A percentile compares a stretch with the other conserved stretches of the same genome.
Conservation (phyloP, 805 yeast species). For the Phaffomyces antillensis region DNA sequence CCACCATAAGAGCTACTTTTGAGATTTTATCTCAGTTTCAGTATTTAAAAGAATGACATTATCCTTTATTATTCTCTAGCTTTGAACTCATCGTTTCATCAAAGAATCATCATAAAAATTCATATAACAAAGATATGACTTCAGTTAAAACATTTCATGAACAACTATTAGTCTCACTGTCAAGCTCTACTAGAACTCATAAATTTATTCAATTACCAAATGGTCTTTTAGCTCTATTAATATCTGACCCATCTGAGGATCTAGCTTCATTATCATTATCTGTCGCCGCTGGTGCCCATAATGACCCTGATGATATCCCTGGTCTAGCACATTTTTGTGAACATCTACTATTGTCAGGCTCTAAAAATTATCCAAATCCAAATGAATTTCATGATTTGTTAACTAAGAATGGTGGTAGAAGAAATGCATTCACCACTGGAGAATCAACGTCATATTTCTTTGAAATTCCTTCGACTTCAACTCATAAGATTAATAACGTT, state of each 20-base stretch:
- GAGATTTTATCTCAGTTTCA: not conserved
- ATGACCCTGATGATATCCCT: slow-evolving; percentile 61
- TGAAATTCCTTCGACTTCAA: slow-evolving; percentile 44
- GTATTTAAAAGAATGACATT: not conserved
- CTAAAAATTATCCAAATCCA: slow-evolving; percentile 45
- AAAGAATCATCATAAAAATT: too few species aligned
- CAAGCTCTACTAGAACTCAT: slow-evolving; percentile 33
- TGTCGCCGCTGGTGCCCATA: slow-evolving; percentile 73
- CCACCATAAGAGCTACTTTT: not conserved
- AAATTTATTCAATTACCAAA: slow-evolving; percentile 50
- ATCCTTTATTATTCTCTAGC: not conserved
- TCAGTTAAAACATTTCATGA: slow-evolving; percentile 15
- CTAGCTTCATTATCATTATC: slow-evolving; percentile 64
- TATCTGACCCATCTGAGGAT: slow-evolving; percentile 68
- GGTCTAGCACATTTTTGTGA: slow-evolving; percentile 93
- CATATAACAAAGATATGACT: not conserved
- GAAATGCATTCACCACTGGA: slow-evolving; percentile 65
- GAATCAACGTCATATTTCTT: slow-evolving; percentile 60
- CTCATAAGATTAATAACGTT: slow-evolving; percentile 10
- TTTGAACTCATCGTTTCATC: too few species aligned
- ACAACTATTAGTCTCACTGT: slow-evolving; percentile 27
- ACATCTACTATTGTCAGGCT: slow-evolving; percentile 57
- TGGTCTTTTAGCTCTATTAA: slow-evolving; percentile 58
- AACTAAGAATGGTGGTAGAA: slow-evolving; percentile 43
- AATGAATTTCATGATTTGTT: slow-evolving; percentile 38